These are phyloP conservation scores for Apostasia ramifera DNA, from an alignment of 106 monocot genomes.

Conservation along the genomic window DNA sequence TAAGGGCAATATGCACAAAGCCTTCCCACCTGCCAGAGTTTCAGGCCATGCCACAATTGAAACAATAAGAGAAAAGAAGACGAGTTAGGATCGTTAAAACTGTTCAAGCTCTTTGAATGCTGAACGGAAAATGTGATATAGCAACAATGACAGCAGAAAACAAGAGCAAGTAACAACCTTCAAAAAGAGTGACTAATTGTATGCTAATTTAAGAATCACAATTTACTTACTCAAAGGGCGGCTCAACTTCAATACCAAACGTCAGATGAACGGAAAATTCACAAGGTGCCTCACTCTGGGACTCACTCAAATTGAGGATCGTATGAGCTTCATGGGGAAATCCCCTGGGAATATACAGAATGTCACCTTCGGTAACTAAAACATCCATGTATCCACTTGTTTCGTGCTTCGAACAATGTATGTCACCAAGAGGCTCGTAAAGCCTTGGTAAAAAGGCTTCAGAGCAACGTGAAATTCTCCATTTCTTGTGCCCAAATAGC, in stretches of 20 bases:
- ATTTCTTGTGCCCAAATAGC: constrained; percentile 53
- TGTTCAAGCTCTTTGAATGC: not conserved
- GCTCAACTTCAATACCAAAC: constrained; percentile 86
- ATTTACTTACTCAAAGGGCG: constrained; percentile 81
- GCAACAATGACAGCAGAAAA: too few species aligned
- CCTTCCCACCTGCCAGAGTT: constrained; percentile 76
- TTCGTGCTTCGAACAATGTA: constrained; percentile 9
- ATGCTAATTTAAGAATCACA: not conserved
- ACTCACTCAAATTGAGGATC: constrained; percentile 12
- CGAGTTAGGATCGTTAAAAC: not conserved
- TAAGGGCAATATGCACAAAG: constrained; percentile 71
- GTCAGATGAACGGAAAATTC: constrained; percentile 75
- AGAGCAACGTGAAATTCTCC: constrained; percentile 34
- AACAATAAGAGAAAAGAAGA: not conserved
- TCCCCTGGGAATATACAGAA: constrained; percentile 87
- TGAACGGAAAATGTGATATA: too few species aligned
- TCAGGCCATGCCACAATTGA: not conserved
- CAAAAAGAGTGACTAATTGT: not conserved
- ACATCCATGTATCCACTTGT: constrained; percentile 14
- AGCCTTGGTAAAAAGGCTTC: constrained; percentile 50
- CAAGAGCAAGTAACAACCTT: too few species aligned
- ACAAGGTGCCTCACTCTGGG: not conserved
- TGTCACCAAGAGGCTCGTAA: constrained; percentile 37
- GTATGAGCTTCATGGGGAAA: constrained; percentile 82
- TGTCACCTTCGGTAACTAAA: constrained; percentile 54